A percentile compares a stretch with the other conserved stretches of the same genome.
Evolutionary conservation across 108 stramenopile genomes (phyloP).

Genomic region (Conticribra weissflogii): DNA sequence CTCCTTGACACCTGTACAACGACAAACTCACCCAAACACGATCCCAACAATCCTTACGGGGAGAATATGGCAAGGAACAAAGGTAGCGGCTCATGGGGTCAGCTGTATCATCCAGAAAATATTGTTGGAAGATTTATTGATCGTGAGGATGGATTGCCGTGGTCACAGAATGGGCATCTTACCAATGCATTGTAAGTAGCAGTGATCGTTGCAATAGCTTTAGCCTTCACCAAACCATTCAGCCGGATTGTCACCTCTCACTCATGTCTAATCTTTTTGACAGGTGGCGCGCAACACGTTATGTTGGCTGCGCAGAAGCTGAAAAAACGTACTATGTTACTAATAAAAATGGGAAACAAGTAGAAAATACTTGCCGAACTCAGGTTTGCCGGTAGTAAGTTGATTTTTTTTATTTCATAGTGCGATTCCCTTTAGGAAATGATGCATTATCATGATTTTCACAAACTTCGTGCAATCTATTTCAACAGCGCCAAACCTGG

Average conservation of each 20-base stretch:
- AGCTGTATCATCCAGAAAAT: conserved; percentile 28
- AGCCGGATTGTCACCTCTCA: too few relatives aligned
- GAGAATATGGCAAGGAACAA: conserved; percentile 34
- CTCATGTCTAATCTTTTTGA: too few relatives aligned
- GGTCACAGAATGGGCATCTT: conserved; percentile 18
- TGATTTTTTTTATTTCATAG: background rate
- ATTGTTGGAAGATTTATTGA: conserved; percentile 32
- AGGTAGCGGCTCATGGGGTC: conserved; percentile 17
- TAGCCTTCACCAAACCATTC: too few relatives aligned
- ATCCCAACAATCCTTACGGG: conserved; percentile 26
- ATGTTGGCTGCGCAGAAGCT: conserved; percentile 39
- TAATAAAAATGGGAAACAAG: background rate
- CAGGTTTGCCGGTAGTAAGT: conserved; percentile 22
- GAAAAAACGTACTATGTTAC: conserved; percentile 10
- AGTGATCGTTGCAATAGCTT: too few relatives aligned
- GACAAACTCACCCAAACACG: conserved; percentile 15
- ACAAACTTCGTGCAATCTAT: background rate
- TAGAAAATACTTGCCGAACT: conserved; percentile 11
- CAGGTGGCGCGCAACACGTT: conserved; percentile 41
- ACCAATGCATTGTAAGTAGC: background rate
- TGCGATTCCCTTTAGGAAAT: too few relatives aligned
- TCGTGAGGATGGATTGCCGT: conserved; percentile 33
- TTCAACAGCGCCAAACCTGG: conserved; percentile 23
- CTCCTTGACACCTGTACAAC: conserved; percentile 18
- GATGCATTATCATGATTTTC: too few relatives aligned